Evolutionary conservation across 106 monocot genomes (phyloP), one percentile per base, ranked within the genome.

Genomic region (Vanilla planifolia): DNA sequence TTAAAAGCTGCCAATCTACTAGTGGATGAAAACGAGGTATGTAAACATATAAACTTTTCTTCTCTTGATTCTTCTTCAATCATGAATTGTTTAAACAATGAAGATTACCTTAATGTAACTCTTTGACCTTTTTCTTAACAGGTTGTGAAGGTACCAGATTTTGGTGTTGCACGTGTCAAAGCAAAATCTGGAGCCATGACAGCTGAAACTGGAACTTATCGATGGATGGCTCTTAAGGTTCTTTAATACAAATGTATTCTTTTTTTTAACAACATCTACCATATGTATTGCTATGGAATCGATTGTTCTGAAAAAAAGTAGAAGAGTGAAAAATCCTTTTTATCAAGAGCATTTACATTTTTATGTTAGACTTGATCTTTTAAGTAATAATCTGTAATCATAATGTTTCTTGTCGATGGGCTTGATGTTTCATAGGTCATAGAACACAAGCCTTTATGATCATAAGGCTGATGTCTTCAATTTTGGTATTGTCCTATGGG

Each of bases 141-240:
- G 94, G 83, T 83, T 67, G 89, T 94, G 47, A 94, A 89, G 70
- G 89, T 94, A 73, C 89, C 75, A 27, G 94, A 94, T 80, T 94
- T 94, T 78, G 94, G 94, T 59, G 89, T 94, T 63, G 94, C 94
- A 28, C 77, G 94, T 50, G 94, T 94, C 47, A 94, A 89, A 69
- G 67, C 55, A 48, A 77, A 89, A 60, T 76, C 81, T 63, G 94
- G 94, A 62, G 89, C 89, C 33, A 94, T 94, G 94, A 94, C 94
- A 71, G 89, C 89, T 52, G 94, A 94, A 80, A 94, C 94, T 33
- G 94, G 94, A 69, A 94, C 94, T 35, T 94, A 94, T 43, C 94
- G 94, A 53, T 94, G 92, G 92, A 92, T 92, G 94, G 94, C 94
- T 53, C 94, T 89, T 40, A 85, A 89, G 94, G 94, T 94, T 59